Evolutionary conservation across 768 basidiomycete genomes (phyloP), one percentile per base, ranked within the genome.

Genomic region (Agaricus sinodeliciosus): DNA sequence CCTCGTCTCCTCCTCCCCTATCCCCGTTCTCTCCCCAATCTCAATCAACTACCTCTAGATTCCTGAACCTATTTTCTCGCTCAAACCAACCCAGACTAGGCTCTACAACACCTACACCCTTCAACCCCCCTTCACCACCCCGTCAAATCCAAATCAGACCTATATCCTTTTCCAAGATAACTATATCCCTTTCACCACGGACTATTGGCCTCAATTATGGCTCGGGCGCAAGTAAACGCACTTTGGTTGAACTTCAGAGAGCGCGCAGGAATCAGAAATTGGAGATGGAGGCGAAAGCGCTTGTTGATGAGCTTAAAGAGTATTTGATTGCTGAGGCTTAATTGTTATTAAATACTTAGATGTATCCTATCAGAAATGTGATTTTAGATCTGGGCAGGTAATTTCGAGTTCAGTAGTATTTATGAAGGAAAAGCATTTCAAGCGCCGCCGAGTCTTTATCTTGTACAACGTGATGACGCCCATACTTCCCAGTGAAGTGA

Each of bases 211-310:
- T 48, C 45, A 58, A 65, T 25, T 51, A 61, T 0, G 64, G 67
- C 35, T 59, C 44, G 4, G 61, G 65, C 35, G 63, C 72, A 43
- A 39, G 28, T 39, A 79, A 74, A 58, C 67, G 77, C 46, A 84
- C 81, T 4, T 75, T 86, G 43, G 71, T 80, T 4, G 79, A 84
- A 55, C 75, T 79, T 3, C 60, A 69, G 8, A 59, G 83, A 47
- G 65, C 51, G 12, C 54, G 56, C 9, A 71, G 72, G 53, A 75
- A 81, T 35, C 84, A 86, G 63, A 70, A 66, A 57, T 63, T 88
- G 36, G 85, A 87, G 64, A 60, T 65, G 3, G 64, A 77, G 0
- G 85, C 84, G 27, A 75, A 71, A 60, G 69, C 67, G 58, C 65
- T 88, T 26, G 77, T 80, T 1, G 65, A 57, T 48, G 74, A 77